These are phyloP conservation scores for Russula ochroleuca DNA, from an alignment of 768 basidiomycete species.

Conservation along the genomic window DNA sequence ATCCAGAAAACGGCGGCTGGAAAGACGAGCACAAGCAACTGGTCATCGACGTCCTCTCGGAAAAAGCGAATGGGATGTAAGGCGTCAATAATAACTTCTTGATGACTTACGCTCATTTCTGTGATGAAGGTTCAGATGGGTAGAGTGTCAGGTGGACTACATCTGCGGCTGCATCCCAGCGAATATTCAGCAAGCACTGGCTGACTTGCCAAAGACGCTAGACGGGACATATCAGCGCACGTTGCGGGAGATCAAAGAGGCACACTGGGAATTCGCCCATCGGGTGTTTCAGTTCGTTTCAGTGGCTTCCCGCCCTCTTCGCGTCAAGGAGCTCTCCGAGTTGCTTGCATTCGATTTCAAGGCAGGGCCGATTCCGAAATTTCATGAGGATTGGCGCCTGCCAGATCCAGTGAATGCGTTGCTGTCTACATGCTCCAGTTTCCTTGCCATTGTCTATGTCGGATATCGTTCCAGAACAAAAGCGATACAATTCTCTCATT, in stretches of 20 bases:
- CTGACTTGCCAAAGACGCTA: background rate
- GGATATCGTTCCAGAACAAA: no score
- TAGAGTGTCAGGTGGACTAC: background rate
- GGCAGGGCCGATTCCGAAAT: background rate
- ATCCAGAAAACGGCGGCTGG: background rate
- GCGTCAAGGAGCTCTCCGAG: background rate
- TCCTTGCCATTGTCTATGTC: background rate
- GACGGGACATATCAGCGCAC: background rate
- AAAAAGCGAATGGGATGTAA: slow-evolving; percentile 13
- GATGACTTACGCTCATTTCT: background rate
- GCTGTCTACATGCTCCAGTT: background rate
- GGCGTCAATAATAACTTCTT: background rate
- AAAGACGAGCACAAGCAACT: background rate
- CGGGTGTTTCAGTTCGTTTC: background rate
- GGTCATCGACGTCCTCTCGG: background rate
- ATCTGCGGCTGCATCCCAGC: background rate
- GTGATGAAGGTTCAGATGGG: slow-evolving; percentile 1
- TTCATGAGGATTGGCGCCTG: background rate
- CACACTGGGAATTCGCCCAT: background rate
- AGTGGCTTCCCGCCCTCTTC: background rate
- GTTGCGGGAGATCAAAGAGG: background rate
- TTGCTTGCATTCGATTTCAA: background rate
- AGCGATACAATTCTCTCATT: background rate
- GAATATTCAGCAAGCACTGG: background rate
- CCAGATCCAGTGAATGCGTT: background rate